Evolutionary conservation across 345 rosid species (phyloP), one percentile per base, ranked within the genome.

Genomic region (Salix dunnii): DNA sequence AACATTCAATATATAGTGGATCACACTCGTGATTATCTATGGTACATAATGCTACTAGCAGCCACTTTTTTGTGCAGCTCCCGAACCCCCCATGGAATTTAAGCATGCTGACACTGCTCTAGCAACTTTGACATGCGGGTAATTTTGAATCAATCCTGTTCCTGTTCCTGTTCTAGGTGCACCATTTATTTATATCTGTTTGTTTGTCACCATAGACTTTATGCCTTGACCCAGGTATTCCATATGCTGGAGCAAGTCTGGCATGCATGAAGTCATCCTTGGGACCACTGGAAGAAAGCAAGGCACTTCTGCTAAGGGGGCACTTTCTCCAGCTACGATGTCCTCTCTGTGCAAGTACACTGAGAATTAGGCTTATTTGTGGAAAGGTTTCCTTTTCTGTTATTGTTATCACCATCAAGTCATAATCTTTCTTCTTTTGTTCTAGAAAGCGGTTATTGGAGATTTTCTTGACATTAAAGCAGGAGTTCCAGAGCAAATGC

Each of bases 261-360:
- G 94, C 67, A 86, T 93, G 85, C 96, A 90, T 82, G 98, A 95
- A 86, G 99, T 91, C 31, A 73, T 91, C 82, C 97, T 93, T 71
- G 98, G 98, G 78, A 96, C 98, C 65, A 91, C 91, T 0, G 98
- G 99, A 60, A 90, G 97, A 83, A 93, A 93, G 85, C 99, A 93
- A 82, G 99, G 99, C 35, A 89, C 98, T 58, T 93, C 98, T 71
- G 86, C 93, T 58, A 95, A 88, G 89, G 92, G 94, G 74, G 92
- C 97, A 46, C 79, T 87, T 74, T 89, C 85, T 77, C 96, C 90
- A 75, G 88, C 98, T 63, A 91, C 97, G 1, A 87, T 87, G 76
- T 90, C 98, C 82, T 90, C 82, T 74, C 76, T 95, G 78, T 91
- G 98, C 97, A 95, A 95, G 99, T 93, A 88, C 84, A 92, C 28